Percentiles rank a stretch among this genome's conserved stretches.
Evolutionary conservation across 257 asterid species (phyloP).

Genomic region (Vinca minor): DNA sequence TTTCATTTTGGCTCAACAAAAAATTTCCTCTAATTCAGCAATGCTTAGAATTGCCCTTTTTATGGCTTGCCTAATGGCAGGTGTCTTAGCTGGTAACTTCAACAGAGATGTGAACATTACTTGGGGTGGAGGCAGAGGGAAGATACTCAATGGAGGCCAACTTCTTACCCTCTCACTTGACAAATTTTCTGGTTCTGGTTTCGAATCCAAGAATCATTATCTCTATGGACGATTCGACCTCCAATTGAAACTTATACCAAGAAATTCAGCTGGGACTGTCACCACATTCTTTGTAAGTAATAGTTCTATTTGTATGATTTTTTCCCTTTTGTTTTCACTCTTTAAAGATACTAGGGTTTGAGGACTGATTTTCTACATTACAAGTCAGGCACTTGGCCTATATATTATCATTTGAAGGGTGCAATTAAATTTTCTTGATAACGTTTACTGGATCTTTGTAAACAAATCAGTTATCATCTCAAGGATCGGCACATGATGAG

Average conservation of each 20-base stretch:
- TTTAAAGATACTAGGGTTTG: too few relatives aligned
- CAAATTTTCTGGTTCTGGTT: constrained; percentile 54
- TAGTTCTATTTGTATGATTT: too few relatives aligned
- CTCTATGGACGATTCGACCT: constrained; percentile 45
- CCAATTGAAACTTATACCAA: constrained; percentile 55
- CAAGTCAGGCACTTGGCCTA: too few relatives aligned
- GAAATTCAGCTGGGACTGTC: constrained; percentile 72
- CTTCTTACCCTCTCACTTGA: constrained; percentile 43
- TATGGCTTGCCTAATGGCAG: constrained; percentile 27
- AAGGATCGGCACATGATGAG: constrained; percentile 44
- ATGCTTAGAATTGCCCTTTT: not conserved
- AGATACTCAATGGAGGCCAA: constrained; percentile 34
- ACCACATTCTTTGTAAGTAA: constrained; percentile 24
- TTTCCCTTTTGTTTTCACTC: too few relatives aligned
- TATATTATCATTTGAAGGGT: too few relatives aligned
- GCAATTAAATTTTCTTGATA: too few relatives aligned
- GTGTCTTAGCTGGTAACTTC: constrained; percentile 47
- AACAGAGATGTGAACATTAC: constrained; percentile 24
- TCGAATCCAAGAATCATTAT: constrained; percentile 37
- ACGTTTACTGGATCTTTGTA: too few relatives aligned
- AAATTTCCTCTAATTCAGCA: not conserved
- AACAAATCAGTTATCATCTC: constrained; percentile 49
- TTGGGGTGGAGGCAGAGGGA: constrained; percentile 45
- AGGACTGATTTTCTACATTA: too few relatives aligned
- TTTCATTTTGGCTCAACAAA: too few relatives aligned